These are phyloP conservation scores for Vinca minor DNA, from an alignment of 257 asterid genomes.

Conservation along the genomic window DNA sequence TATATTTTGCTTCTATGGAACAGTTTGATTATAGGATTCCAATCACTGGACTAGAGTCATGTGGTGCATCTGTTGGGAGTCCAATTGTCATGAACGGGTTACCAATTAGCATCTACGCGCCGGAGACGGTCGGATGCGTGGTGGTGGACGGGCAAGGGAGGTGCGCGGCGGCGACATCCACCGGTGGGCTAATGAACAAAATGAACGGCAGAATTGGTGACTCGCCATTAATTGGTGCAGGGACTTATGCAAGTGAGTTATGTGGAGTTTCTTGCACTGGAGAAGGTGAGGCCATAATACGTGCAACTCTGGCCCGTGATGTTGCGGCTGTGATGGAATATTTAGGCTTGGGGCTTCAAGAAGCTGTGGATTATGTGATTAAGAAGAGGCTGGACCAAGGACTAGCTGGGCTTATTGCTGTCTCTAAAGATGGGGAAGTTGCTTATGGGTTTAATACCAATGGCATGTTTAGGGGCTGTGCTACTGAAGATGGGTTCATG, in stretches of 20 bases:
- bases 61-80: constrained; percentile 44
- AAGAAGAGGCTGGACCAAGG: constrained; percentile 63
- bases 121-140: constrained; percentile 92
- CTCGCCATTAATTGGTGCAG: constrained; percentile 87
- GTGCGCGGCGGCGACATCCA: constrained; percentile 95
- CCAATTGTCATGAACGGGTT: constrained; percentile 77
- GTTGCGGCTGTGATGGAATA: constrained; percentile 97
- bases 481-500: constrained; percentile 81
- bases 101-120: constrained; percentile 74
- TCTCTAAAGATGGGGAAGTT: constrained; percentile 74
- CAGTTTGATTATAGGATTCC: constrained; percentile 88
- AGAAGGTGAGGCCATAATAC: constrained; percentile 93
- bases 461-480: constrained; percentile 89
- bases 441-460: constrained; percentile 69
- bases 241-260: constrained; percentile 65
- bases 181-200: constrained; percentile 96
- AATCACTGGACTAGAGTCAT: constrained; percentile 32
- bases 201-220: constrained; percentile 83
- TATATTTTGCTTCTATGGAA: background rate
- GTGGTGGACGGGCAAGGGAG: constrained; percentile 75
- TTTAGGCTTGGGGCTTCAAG: constrained; percentile 63
- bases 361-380: constrained; percentile 75
- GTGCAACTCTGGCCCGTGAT: constrained; percentile 90
- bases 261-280: constrained; percentile 97
- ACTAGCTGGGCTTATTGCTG: constrained; percentile 84